Evolutionary conservation across 805 yeast genomes (phyloP), one percentile per base, ranked within the genome.

Genomic region (Candida ortonii): DNA sequence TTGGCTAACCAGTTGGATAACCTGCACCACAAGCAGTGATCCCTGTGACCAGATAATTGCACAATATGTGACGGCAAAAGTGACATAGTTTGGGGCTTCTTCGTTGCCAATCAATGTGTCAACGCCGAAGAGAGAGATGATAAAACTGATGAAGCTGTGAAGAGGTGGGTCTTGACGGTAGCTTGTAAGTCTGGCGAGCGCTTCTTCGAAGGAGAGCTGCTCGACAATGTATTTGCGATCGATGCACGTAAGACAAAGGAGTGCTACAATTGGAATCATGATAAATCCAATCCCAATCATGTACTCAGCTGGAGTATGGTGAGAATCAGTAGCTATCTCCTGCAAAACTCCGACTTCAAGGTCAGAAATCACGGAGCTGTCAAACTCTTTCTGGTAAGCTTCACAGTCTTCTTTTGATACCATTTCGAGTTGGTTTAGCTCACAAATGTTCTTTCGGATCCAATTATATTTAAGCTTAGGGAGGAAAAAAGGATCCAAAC

Each of bases 1-100:
- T 16, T 36, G 38, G 21, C 25, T 24, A 8, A 39, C 40, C 6
- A 30, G 29, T 3, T 36, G 27, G 15, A 39, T 35, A 10, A 39
- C 22, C 26, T 40, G 47, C 17, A 42, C 40, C 19, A 38, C 38
- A 14, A 46, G 33, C 38, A 46, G 13, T 7, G 45, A 42, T 9
- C 39, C 34, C 27, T 42, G 46, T 6, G 39, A 27, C 45, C 46
- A 43, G 19, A 39, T 35, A 10, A 36, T 30, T 6, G 39, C 13
- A 22, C 39, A 22, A 27, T 43, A 43, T 12, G 38, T n/a, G 2
- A 34, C 13, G 6, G 44, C 42, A 20, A 20, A 34, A 12, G 39
- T 28, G 16, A 30, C 17, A 28, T 34, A 40, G 3, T 38, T 30
- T 6, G 33, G 29, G 14, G 28, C 20, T 16, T 28, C 29, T 5